Evolutionary conservation across 2,329 filamentous ascomycete genomes (phyloP).

Genomic region (Colletotrichum sp.): DNA sequence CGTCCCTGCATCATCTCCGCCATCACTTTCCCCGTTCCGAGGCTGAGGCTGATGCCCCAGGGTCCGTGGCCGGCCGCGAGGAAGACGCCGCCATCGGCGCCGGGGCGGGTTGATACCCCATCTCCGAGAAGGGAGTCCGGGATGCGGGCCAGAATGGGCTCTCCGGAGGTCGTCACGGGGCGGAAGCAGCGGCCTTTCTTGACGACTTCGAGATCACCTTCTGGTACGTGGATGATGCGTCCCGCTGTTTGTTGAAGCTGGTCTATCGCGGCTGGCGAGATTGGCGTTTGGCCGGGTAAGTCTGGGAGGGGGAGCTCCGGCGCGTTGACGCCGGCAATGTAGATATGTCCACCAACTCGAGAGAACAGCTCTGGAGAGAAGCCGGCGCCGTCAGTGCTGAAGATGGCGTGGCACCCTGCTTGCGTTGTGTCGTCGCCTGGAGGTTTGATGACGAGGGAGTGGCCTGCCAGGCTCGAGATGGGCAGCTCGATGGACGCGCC

Average conservation of each 20-base stretch:
- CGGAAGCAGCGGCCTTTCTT: slow-evolving; percentile 75
- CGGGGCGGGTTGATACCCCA: slow-evolving; percentile 44
- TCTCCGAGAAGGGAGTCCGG: slow-evolving; percentile 59
- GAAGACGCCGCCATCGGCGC: slow-evolving; percentile 67
- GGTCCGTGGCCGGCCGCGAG: slow-evolving; percentile 76
- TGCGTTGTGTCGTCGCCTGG: slow-evolving; percentile 49
- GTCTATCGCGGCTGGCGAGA: slow-evolving; percentile 47
- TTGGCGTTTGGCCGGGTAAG: slow-evolving; percentile 52
- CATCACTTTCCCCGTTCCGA: slow-evolving; percentile 75
- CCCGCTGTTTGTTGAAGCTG: slow-evolving; percentile 54
- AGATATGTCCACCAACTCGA: slow-evolving; percentile 70
- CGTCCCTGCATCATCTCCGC: slow-evolving; percentile 71
- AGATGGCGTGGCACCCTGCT: slow-evolving; percentile 69
- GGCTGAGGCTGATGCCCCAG: slow-evolving; percentile 70
- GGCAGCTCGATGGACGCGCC: slow-evolving; percentile 56
- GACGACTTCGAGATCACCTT: slow-evolving; percentile 64
- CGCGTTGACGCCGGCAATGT: slow-evolving; percentile 75
- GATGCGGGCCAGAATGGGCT: slow-evolving; percentile 66
- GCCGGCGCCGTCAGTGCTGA: slow-evolving; percentile 60
- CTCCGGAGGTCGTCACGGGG: slow-evolving; percentile 68
- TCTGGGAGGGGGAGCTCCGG: slow-evolving; percentile 63
- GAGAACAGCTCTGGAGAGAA: slow-evolving; percentile 78
- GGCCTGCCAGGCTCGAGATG: slow-evolving; percentile 68
- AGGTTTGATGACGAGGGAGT: slow-evolving; percentile 71
- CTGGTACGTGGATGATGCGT: slow-evolving; percentile 49